Conservation (phyloP, 148 eudicot genomes). For the Euryodendron excelsum region DNA sequence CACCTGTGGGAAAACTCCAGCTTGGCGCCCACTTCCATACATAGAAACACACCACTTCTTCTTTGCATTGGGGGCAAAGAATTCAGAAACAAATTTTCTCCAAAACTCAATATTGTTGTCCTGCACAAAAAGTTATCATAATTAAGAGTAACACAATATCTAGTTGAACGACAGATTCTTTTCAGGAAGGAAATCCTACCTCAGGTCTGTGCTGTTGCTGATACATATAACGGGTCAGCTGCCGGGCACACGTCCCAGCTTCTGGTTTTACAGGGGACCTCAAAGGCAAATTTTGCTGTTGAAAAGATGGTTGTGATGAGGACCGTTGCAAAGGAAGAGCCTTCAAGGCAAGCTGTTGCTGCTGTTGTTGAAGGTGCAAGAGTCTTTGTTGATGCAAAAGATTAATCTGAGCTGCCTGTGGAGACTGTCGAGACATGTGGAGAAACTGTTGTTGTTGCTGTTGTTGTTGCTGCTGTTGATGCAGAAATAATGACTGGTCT, state of each 20-base stretch:
- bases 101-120: slow-evolving; percentile 94
- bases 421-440: slow-evolving; percentile 71
- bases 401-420: slow-evolving; percentile 73
- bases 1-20: slow-evolving; percentile 97
- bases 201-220: slow-evolving; percentile 95
- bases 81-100: slow-evolving; percentile 86
- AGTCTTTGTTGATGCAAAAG: slow-evolving; percentile 78
- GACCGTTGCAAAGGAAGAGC: slow-evolving; percentile 75
- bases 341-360: slow-evolving; percentile 75
- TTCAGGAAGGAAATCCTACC: slow-evolving; percentile 40
- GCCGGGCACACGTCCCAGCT: slow-evolving; percentile 93
- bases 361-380: slow-evolving; percentile 65
- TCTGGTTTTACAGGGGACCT: slow-evolving; percentile 82
- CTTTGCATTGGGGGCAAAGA: slow-evolving; percentile 91
- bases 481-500: slow-evolving; percentile 65
- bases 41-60: slow-evolving; percentile 98
- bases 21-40: slow-evolving; percentile 96
- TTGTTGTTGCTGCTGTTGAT: slow-evolving; percentile 78
- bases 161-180: not conserved
- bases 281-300: slow-evolving; percentile 65
- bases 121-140: slow-evolving; percentile 32
- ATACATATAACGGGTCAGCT: slow-evolving; percentile 91
- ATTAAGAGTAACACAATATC: not conserved
- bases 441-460: slow-evolving; percentile 49
- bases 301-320: slow-evolving; percentile 54